Evolutionary conservation across 2,329 filamentous ascomycete genomes (phyloP).

Genomic region (Aureobasidium mangrovei): DNA sequence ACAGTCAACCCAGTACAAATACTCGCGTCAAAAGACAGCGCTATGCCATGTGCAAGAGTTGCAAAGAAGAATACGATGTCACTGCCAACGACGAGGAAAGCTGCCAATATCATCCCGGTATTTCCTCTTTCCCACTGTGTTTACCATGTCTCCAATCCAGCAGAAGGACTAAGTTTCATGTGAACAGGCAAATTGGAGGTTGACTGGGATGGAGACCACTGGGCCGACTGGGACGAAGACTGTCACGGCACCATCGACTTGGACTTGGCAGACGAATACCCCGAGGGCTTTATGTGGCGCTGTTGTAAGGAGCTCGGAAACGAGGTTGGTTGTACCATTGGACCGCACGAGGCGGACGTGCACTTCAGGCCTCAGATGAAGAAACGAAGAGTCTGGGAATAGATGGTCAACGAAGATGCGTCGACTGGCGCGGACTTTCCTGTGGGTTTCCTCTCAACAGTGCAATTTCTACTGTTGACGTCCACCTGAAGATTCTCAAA

Average conservation of each 20-base stretch:
- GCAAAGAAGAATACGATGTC: slow-evolving; percentile 21
- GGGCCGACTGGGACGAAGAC: slow-evolving; percentile 25
- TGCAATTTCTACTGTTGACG: too few species aligned
- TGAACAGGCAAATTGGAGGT: slow-evolving; percentile 20
- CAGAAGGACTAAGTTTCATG: not conserved
- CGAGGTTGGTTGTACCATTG: slow-evolving; percentile 1
- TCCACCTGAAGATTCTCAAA: too few species aligned
- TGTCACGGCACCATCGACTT: slow-evolving; percentile 25
- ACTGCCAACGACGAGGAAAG: slow-evolving; percentile 16
- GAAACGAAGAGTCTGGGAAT: not conserved
- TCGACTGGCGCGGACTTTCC: not conserved
- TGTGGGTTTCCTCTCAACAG: not conserved
- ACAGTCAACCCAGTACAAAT: too few species aligned
- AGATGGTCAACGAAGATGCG: not conserved
- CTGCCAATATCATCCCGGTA: slow-evolving; percentile 21
- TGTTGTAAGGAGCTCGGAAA: slow-evolving; percentile 22
- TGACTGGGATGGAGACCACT: slow-evolving; percentile 20
- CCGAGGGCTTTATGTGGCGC: slow-evolving; percentile 25
- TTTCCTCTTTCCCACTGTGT: not conserved
- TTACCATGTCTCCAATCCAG: not conserved
- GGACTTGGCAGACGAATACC: slow-evolving; percentile 19
- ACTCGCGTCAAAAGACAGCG: not conserved
- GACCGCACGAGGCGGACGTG: not conserved
- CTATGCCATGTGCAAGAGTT: slow-evolving; percentile 18
- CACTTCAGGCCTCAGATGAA: not conserved